These are phyloP conservation scores for Suillus decipiens DNA, from an alignment of 768 basidiomycete species.

Conservation along the genomic window DNA sequence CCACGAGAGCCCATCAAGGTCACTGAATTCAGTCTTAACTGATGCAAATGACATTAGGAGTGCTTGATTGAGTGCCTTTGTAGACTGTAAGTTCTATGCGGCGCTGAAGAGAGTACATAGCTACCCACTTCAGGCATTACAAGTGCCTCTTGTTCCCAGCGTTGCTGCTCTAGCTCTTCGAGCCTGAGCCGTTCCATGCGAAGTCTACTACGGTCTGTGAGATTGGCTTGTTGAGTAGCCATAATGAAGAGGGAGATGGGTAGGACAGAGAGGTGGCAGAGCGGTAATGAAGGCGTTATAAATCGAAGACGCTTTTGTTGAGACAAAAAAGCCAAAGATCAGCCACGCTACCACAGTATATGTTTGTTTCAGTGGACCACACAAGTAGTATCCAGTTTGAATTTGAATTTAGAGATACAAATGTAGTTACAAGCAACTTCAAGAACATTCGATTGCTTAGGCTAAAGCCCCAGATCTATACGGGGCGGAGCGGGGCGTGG, in stretches of 20 bases:
- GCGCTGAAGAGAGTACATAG: not conserved
- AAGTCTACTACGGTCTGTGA: slow-evolving; percentile 44
- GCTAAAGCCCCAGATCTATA: not conserved
- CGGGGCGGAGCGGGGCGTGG: not conserved
- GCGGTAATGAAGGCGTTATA: slow-evolving; percentile 12
- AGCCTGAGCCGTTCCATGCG: slow-evolving; percentile 49
- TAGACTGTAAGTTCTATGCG: not conserved
- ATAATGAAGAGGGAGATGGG: not conserved
- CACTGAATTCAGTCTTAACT: slow-evolving; percentile 63
- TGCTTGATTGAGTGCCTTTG: slow-evolving; percentile 34
- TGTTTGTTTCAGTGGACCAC: slow-evolving; percentile 11
- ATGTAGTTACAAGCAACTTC: not conserved
- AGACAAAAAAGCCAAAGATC: slow-evolving; percentile 10
- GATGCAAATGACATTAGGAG: slow-evolving; percentile 45
- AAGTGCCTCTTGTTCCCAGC: slow-evolving; percentile 57
- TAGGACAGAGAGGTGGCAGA: not conserved
- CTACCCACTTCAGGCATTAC: slow-evolving; percentile 54
- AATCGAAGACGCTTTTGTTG: slow-evolving; percentile 1
- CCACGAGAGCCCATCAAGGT: slow-evolving; percentile 62
- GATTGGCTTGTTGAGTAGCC: slow-evolving; percentile 18
- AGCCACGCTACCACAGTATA: slow-evolving; percentile 8
- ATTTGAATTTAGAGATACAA: slow-evolving; percentile 5
- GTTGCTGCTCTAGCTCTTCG: slow-evolving; percentile 52
- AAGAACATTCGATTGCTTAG: not conserved
- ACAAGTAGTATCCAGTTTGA: not conserved